A percentile compares a stretch with the other conserved stretches of the same genome.
Evolutionary conservation across 2,329 filamentous ascomycete species (phyloP).

Genomic region (Neonectria faginata): DNA sequence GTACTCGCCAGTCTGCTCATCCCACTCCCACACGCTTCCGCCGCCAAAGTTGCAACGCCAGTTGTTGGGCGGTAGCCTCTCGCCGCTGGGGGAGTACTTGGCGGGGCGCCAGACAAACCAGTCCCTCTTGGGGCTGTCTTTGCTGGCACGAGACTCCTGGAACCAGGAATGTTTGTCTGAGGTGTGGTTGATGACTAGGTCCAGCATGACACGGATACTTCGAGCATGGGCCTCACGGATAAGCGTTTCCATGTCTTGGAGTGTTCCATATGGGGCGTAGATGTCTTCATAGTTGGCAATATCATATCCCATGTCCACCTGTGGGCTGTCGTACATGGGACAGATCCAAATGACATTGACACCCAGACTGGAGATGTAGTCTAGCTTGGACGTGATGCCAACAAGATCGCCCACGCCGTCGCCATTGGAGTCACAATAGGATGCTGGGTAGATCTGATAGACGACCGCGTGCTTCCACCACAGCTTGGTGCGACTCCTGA

Average conservation of each 20-base stretch:
- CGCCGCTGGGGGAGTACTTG: conserved; percentile 65
- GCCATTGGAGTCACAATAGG: conserved; percentile 66
- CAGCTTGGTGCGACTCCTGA: conserved; percentile 36
- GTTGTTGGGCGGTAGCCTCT: conserved; percentile 78
- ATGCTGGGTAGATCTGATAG: conserved; percentile 69
- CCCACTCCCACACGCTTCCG: conserved; percentile 76
- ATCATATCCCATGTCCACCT: conserved; percentile 44
- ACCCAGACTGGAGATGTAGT: conserved; percentile 52
- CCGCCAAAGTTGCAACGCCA: conserved; percentile 74
- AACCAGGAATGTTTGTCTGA: conserved; percentile 45
- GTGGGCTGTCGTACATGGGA: conserved; percentile 44
- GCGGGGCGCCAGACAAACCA: conserved; percentile 74
- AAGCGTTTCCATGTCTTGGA: conserved; percentile 41
- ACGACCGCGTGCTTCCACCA: conserved; percentile 68
- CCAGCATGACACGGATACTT: conserved; percentile 41
- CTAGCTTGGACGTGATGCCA: conserved; percentile 65
- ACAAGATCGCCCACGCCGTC: conserved; percentile 66
- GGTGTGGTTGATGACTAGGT: conserved; percentile 43
- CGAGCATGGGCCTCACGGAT: conserved; percentile 41
- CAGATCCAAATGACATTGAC: conserved; percentile 44
- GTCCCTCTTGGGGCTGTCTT: conserved; percentile 52
- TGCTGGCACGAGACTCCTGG: conserved; percentile 37
- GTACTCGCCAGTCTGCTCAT: conserved; percentile 78
- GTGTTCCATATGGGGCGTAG: conserved; percentile 42
- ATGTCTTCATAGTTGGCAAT: conserved; percentile 44